Evolutionary conservation across 2,329 filamentous ascomycete species (phyloP), one percentile per base, ranked within the genome.

Genomic region (Colletotrichum salicis): DNA sequence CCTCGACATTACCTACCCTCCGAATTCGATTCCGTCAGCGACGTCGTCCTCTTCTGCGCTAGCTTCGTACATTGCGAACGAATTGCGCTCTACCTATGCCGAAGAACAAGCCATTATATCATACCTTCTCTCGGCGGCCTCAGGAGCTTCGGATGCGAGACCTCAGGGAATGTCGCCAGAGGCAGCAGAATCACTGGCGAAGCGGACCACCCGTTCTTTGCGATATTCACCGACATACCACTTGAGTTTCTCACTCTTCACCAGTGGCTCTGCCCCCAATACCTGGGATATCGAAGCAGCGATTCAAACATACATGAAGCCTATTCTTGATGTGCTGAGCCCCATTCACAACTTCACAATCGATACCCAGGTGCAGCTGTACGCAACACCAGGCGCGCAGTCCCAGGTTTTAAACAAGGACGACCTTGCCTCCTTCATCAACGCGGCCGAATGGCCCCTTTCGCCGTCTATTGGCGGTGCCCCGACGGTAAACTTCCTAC

Each of bases 371-470:
- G 93, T 99, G 3, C 96, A 99, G 82, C 88, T 98, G 0, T 98
- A 97, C 79, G 96, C 96, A n/a, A 84, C 86, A 1, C 89, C 90
- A 0, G 88, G 90, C n/a, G 88, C 90, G 1, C 87, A 89, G 76
- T 86, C 87, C 19, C 84, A 91, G 29, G 87, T 92, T 0, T 84
- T 99, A 45, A 91, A 89, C 77, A 95, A 94, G 79, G 93, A 97
- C 76, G 95, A 97, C 77, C 87, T 99, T 1, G 94, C 94, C 48
- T 95, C 94, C 1, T 99, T 99, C 78, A 95, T 99, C 82, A 99
- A 99, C 78, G 95, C 96, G 2, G 96, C 96, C 2, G 96, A 99
- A 83, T 99, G 96, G 96, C 96, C 96, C 0, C 84, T 99, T 3
- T 97, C 93, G 73, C 96, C 96, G 0, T 97, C 94, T 68, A 98